These are phyloP conservation scores for Russula dissimulans DNA, from an alignment of 768 basidiomycete genomes.

Conservation along the genomic window DNA sequence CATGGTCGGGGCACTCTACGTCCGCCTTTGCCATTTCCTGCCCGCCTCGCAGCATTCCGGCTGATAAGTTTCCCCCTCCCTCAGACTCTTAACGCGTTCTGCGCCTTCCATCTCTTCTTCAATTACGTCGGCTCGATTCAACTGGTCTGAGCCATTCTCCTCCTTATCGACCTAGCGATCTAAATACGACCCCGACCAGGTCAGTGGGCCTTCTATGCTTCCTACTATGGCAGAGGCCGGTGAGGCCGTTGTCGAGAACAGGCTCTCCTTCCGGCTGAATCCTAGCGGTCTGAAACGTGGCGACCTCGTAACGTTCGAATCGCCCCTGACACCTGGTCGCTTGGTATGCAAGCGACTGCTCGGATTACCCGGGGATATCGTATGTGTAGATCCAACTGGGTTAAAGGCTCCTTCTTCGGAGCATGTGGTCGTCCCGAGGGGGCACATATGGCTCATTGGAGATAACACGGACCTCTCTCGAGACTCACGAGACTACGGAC, in stretches of 20 bases:
- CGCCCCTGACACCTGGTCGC: slow-evolving; percentile 56
- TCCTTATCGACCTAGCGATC: background rate
- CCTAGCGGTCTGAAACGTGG: slow-evolving; percentile 53
- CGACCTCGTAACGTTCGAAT: slow-evolving; percentile 64
- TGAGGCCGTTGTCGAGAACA: slow-evolving; percentile 57
- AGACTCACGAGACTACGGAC: slow-evolving; percentile 91
- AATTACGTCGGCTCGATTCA: slow-evolving; percentile 52
- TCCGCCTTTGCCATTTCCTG: slow-evolving; percentile 1
- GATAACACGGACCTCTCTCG: slow-evolving; percentile 79
- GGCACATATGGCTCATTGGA: slow-evolving; percentile 85
- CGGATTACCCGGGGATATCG: slow-evolving; percentile 79
- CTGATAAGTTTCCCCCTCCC: slow-evolving; percentile 28
- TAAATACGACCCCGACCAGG: slow-evolving; percentile 32
- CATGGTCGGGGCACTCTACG: slow-evolving; percentile 11
- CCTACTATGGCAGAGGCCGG: slow-evolving; percentile 56
- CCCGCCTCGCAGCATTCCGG: background rate
- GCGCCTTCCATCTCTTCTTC: slow-evolving; percentile 52
- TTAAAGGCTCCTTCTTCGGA: slow-evolving; percentile 51
- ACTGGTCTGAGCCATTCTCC: slow-evolving; percentile 30
- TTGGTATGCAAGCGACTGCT: slow-evolving; percentile 84
- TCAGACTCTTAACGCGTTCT: slow-evolving; percentile 38
- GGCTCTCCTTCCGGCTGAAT: slow-evolving; percentile 43
- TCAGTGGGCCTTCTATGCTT: slow-evolving; percentile 70
- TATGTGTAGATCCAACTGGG: slow-evolving; percentile 85
- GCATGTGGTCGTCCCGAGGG: slow-evolving; percentile 71